Percentiles rank a stretch among this genome's conserved stretches.
Evolutionary conservation across 331 rosid species (phyloP).

Genomic region (Cydonia oblonga): DNA sequence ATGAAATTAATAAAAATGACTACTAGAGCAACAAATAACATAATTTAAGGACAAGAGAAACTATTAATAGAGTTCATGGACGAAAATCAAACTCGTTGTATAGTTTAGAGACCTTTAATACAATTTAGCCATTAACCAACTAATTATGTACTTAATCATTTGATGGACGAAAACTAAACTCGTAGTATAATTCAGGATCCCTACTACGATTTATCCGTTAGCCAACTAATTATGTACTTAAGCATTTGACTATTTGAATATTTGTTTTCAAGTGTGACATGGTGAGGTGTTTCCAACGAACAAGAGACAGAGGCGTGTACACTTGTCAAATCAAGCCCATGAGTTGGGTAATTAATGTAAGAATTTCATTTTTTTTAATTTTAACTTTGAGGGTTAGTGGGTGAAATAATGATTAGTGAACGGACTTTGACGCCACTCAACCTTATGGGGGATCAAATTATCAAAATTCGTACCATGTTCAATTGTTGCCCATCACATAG

Average conservation of each 20-base stretch:
- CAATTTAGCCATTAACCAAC: too few relatives aligned
- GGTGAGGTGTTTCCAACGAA: conserved; percentile 20
- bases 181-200: too few relatives aligned
- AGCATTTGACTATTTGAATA: conserved; percentile 3
- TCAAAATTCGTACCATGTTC: conserved; percentile 57
- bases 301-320: neutral
- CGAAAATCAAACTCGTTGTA: too few relatives aligned
- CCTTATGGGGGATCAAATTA: conserved; percentile 5
- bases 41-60: too few relatives aligned
- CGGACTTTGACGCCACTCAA: conserved; percentile 39
- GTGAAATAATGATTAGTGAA: conserved; percentile 53
- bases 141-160: too few relatives aligned
- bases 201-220: too few relatives aligned
- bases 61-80: too few relatives aligned
- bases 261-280: conserved; percentile 3
- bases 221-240: too few relatives aligned
- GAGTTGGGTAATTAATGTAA: neutral
- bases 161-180: too few relatives aligned
- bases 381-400: conserved; percentile 29
- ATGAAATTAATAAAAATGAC: too few relatives aligned
- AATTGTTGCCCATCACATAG: conserved; percentile 32
- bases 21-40: too few relatives aligned
- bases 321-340: conserved; percentile 24
- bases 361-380: neutral
- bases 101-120: too few relatives aligned